Evolutionary conservation across 495 filamentous ascomycete species (phyloP).

Genomic region (Tuber calosporum): DNA sequence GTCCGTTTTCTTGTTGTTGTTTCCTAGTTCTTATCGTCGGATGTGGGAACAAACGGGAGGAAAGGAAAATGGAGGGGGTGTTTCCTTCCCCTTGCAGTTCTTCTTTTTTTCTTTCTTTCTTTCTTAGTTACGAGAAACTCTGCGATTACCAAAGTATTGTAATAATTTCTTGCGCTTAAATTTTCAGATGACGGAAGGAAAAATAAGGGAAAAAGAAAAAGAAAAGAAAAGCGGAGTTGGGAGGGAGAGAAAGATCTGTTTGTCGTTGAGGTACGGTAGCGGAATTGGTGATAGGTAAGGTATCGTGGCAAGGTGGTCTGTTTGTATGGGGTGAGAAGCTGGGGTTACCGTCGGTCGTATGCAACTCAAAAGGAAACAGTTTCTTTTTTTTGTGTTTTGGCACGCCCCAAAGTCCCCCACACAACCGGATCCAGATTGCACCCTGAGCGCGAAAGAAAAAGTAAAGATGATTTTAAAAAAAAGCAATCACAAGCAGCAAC

Average conservation of each 20-base stretch:
- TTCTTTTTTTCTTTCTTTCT: background rate
- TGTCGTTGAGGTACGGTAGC: background rate
- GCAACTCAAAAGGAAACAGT: background rate
- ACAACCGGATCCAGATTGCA: background rate
- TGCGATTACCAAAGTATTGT: background rate
- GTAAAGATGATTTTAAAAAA: background rate
- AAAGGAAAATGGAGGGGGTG: background rate
- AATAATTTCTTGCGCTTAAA: background rate
- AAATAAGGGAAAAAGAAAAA: background rate
- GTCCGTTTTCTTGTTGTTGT: background rate
- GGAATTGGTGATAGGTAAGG: background rate
- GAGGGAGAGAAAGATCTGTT: background rate
- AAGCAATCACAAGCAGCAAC: background rate
- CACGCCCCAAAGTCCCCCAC: background rate
- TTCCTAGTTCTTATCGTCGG: background rate
- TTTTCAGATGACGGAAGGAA: background rate
- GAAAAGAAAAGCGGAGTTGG: background rate
- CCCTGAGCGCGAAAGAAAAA: background rate
- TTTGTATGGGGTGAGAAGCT: background rate
- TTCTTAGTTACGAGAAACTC: background rate
- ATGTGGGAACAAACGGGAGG: background rate
- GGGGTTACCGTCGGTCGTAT: background rate
- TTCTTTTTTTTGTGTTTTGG: background rate
- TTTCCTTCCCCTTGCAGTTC: background rate
- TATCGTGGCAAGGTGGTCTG: constrained; percentile 1